Conservation (phyloP, 257 asterid species). For the Datura wrightii region DNA sequence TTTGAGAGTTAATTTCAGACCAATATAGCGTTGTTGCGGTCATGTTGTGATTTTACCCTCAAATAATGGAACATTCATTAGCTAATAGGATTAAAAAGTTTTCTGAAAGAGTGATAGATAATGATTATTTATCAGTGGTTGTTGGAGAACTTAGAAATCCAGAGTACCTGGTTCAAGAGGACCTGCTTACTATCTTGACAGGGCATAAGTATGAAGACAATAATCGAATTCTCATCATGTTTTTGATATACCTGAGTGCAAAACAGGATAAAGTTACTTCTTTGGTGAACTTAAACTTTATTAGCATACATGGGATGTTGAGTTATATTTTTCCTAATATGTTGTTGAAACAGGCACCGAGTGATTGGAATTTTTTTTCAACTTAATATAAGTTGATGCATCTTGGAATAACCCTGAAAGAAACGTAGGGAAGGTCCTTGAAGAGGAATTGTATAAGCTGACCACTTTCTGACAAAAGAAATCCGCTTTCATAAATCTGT, state of each 20-base stretch:
- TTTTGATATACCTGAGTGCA: not conserved
- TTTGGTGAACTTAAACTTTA: not conserved
- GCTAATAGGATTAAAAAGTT: not conserved
- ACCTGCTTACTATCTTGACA: not conserved
- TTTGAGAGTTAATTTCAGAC: not conserved
- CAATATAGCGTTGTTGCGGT: not conserved
- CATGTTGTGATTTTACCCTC: not conserved
- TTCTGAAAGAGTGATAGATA: not conserved
- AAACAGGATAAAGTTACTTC: not conserved
- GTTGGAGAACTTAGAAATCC: not conserved
- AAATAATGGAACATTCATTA: not conserved
- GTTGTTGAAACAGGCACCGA: not conserved
- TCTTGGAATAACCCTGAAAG: not conserved
- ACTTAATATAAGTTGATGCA: slow-evolving; percentile 10
- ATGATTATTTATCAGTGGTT: not conserved
- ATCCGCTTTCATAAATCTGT: not conserved
- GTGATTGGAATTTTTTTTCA: not conserved
- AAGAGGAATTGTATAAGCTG: not conserved
- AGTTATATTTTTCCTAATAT: not conserved
- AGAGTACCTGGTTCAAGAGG: too few relatives aligned
- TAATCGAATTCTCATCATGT: not conserved
- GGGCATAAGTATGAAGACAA: not conserved
- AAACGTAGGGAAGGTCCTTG: not conserved
- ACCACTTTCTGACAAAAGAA: slow-evolving; percentile 8
- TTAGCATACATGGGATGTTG: not conserved